Conservation (phyloP, 495 filamentous ascomycete species). For the Pseudoneurospora amorphoporcata region DNA sequence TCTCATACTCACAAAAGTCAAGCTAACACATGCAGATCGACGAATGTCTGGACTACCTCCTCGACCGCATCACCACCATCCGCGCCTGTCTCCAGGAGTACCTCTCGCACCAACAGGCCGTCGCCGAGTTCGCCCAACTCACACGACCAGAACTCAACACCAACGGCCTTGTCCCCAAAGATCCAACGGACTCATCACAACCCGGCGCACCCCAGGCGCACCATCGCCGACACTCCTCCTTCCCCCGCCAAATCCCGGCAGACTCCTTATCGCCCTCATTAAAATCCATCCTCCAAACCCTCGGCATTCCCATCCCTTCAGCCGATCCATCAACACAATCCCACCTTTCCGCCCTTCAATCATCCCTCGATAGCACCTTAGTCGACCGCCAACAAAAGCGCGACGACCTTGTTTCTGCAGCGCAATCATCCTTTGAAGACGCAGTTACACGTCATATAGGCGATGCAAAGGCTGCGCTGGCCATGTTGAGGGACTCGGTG, state of each 20-base stretch:
- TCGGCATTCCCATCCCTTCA: not conserved
- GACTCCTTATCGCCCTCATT: not conserved
- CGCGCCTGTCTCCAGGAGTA: constrained; percentile 17
- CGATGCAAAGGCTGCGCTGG: constrained; percentile 29
- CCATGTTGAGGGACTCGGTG: constrained; percentile 32
- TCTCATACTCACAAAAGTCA: not conserved
- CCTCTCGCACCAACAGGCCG: constrained; percentile 22
- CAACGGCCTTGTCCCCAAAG: not conserved
- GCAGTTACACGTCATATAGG: constrained; percentile 24
- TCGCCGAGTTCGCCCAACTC: constrained; percentile 15
- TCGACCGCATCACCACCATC: constrained; percentile 21
- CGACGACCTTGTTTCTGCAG: constrained; percentile 23
- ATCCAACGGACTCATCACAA: not conserved
- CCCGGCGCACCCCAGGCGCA: constrained; percentile 6
- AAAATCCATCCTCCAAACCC: not conserved
- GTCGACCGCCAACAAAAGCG: constrained; percentile 23
- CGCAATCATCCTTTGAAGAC: constrained; percentile 30
- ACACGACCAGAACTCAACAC: constrained; percentile 14
- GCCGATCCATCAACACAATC: not conserved
- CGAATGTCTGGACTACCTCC: constrained; percentile 27
- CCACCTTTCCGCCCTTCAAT: not conserved
- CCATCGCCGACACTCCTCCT: constrained; percentile 6
- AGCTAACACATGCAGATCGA: constrained; percentile 20
- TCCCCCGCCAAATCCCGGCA: not conserved
- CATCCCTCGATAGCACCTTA: constrained; percentile 12